Conservation (phyloP, 2,329 filamentous ascomycete species). For the Aspergillus arachidicola region DNA sequence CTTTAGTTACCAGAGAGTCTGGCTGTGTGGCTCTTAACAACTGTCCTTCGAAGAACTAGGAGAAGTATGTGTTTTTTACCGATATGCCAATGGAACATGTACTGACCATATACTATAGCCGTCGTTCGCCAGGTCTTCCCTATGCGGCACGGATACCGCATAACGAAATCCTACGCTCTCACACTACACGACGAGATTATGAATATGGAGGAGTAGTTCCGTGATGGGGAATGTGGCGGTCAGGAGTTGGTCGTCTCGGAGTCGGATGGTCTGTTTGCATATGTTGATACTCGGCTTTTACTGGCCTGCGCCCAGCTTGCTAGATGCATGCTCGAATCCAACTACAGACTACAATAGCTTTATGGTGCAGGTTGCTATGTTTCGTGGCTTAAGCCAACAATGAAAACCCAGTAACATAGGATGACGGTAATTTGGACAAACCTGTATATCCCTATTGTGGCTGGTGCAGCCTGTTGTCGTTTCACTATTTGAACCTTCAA, state of each 20-base stretch:
- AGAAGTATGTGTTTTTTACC: background rate
- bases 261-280: background rate
- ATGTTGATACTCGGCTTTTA: background rate
- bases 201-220: background rate
- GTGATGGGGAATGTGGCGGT: background rate
- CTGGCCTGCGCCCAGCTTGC: background rate
- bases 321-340: background rate
- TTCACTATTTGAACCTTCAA: too few species aligned
- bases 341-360: too few species aligned
- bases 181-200: background rate
- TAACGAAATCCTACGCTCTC: background rate
- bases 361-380: too few species aligned
- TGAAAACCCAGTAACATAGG: too few species aligned
- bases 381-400: too few species aligned
- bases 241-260: background rate
- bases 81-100: background rate
- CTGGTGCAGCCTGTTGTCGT: too few species aligned
- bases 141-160: background rate
- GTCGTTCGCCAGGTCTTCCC: background rate
- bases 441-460: too few species aligned
- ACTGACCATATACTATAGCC: background rate
- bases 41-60: background rate
- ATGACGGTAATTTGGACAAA: too few species aligned
- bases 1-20: background rate
- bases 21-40: background rate